Evolutionary conservation across 1,284 basidiomycete species (phyloP), one percentile per base, ranked within the genome.

Genomic region (Schizophyllum amplum): DNA sequence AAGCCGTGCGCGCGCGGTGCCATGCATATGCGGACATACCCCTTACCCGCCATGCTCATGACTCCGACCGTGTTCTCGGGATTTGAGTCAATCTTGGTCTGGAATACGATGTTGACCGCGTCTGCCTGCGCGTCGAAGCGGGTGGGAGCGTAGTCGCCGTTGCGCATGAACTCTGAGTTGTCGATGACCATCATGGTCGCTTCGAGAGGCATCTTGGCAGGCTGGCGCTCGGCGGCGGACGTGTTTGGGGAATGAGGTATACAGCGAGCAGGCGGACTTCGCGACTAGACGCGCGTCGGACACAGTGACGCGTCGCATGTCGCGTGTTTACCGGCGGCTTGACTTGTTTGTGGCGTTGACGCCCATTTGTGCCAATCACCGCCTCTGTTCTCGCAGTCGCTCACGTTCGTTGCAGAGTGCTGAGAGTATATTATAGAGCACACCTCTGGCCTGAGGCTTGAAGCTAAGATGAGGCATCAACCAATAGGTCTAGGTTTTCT

Each of bases 11-110:
- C 5, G 22, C 48, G 22, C 3, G 11, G 13, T 11, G 22, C 50
- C 24, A 47, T 17, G 2, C 52, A 23, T 59, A 47, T 23, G 46
- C 33, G 53, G 55, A 42, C 86, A 71, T 66, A 94, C 93, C 88
- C 87, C 74, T 94, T 94, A 56, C 92, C 90, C 24, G 94, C 96
- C 91, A 97, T 96, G 47, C 94, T 95, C 94, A 99, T 97, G 57
- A 98, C 74, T 5, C 96, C 96, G 55, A 98, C 94, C 15, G 93
- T 94, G 73, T 92, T 98, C 76, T 99, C 97, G 24, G 96, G 94
- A 75, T 99, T 97, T 47, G 91, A 87, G 70, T 93, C 88, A 62
- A 90, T 90, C 81, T 99, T 99, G 58, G 92, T 87, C 68, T 90
- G 87, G 73, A 98, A 97, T 66, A 98, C 81, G 57, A 88, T 84